These are phyloP conservation scores for Fusarium decemcellulare DNA, from an alignment of 2,329 filamentous ascomycete species.

Conservation along the genomic window DNA sequence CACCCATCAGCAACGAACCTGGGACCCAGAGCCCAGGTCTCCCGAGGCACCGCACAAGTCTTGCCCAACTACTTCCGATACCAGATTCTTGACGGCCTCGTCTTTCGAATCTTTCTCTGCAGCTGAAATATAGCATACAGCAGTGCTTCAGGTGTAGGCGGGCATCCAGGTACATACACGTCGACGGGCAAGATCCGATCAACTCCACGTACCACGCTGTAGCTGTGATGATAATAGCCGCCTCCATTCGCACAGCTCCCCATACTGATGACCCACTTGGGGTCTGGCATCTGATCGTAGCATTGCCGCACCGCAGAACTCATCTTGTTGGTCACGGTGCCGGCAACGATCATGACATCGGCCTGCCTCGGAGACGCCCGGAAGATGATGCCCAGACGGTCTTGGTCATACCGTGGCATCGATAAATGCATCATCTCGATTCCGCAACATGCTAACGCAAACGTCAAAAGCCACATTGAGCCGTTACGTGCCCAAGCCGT, in stretches of 20 bases:
- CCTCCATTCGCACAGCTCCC: slow-evolving; percentile 47
- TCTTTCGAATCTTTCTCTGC: no score
- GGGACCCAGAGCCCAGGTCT: no score
- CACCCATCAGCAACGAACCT: no score
- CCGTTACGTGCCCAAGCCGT: slow-evolving; percentile 80
- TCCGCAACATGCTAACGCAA: slow-evolving; percentile 90
- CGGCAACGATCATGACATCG: slow-evolving; percentile 94
- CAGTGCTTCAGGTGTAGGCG: no score
- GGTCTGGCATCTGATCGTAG: slow-evolving; percentile 96
- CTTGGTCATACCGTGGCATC: slow-evolving; percentile 90
- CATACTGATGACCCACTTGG: slow-evolving; percentile 88
- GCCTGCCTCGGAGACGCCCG: slow-evolving; percentile 89
- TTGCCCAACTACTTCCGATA: no score
- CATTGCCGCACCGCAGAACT: slow-evolving; percentile 90
- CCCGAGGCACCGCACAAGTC: no score
- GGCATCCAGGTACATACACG: no score
- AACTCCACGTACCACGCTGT: no score
- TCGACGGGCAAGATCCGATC: no score
- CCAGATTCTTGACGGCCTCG: no score
- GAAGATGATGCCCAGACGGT: slow-evolving; percentile 91
- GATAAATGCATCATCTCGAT: slow-evolving; percentile 95
- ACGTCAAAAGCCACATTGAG: slow-evolving; percentile 91
- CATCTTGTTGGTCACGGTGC: slow-evolving; percentile 97
- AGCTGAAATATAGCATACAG: no score
- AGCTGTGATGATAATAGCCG: no score